phyloP scores from a whole-genome alignment of 1,139 yeast species.

The Candida sp. region DNA sequence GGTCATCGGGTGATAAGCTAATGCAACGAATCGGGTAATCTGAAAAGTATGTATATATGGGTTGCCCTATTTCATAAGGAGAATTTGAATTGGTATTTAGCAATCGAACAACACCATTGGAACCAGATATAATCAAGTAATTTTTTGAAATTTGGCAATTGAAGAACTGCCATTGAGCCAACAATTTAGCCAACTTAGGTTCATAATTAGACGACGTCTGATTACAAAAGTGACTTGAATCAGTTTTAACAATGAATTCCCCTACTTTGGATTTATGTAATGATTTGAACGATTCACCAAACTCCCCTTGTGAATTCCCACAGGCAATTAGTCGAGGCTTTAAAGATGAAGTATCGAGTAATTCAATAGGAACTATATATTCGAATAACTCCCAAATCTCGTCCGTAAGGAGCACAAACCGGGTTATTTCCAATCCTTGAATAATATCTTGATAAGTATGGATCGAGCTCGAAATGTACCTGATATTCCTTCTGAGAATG shows the following conservation, averaged over 20 bases:
- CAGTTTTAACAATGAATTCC: constrained; percentile 30
- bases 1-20: constrained; percentile 63
- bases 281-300: constrained; percentile 45
- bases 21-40: constrained; percentile 78
- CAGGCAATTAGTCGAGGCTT: constrained; percentile 62
- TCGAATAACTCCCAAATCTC: constrained; percentile 72
- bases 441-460: constrained; percentile 36
- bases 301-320: constrained; percentile 68
- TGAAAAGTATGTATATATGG: constrained; percentile 66
- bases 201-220: constrained; percentile 12
- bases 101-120: constrained; percentile 67
- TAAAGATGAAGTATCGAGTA: constrained; percentile 11
- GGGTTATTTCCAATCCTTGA: constrained; percentile 47
- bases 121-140: constrained; percentile 66
- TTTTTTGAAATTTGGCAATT: constrained; percentile 63
- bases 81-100: constrained; percentile 46
- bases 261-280: constrained; percentile 13
- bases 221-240: constrained; percentile 11
- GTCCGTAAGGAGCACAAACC: constrained; percentile 63
- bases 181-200: constrained; percentile 24
- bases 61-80: constrained; percentile 46
- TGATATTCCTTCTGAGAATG: constrained; percentile 37
- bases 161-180: constrained; percentile 59
- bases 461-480: constrained; percentile 58
- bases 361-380: constrained; percentile 23